phyloP scores from a whole-genome alignment of 1,284 basidiomycete species.

The Trichosporon sp. region DNA sequence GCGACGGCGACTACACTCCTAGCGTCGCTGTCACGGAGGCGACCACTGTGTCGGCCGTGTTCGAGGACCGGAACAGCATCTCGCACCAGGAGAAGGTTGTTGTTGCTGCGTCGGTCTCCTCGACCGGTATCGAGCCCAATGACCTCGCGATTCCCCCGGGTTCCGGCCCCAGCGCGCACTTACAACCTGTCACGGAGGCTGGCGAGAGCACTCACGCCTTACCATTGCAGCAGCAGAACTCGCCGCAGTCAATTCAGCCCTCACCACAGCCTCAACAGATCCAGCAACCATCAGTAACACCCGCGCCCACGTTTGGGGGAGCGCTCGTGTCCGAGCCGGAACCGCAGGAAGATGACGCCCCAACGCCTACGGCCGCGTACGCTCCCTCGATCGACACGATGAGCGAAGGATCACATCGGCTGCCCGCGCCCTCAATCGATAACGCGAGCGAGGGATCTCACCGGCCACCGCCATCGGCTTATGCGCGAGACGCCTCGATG shows the following conservation, averaged over 20 bases:
- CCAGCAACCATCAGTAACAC: not conserved
- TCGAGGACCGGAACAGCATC: not conserved
- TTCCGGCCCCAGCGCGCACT: not conserved
- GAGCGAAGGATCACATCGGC: conserved; percentile 8
- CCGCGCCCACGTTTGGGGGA: conserved; percentile 1
- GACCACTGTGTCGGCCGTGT: not conserved
- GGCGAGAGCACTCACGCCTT: conserved; percentile 25
- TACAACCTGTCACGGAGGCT: conserved; percentile 24
- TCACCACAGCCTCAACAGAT: not conserved
- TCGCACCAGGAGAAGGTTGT: not conserved
- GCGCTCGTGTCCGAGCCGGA: not conserved
- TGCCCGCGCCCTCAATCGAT: not conserved
- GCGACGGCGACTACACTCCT: conserved; percentile 24
- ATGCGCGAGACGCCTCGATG: not conserved
- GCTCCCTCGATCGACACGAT: conserved; percentile 1
- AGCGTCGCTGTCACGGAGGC: conserved; percentile 27
- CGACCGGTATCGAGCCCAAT: not conserved
- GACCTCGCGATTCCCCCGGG: not conserved
- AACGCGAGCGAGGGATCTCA: conserved; percentile 6
- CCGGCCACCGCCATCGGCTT: conserved; percentile 2
- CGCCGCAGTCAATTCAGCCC: not conserved
- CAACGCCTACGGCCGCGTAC: conserved; percentile 8
- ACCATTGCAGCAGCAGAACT: conserved; percentile 13
- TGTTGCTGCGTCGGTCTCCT: not conserved
- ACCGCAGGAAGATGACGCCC: not conserved